phyloP scores from a whole-genome alignment of 345 rosid species.

The Salix arbutifolia region DNA sequence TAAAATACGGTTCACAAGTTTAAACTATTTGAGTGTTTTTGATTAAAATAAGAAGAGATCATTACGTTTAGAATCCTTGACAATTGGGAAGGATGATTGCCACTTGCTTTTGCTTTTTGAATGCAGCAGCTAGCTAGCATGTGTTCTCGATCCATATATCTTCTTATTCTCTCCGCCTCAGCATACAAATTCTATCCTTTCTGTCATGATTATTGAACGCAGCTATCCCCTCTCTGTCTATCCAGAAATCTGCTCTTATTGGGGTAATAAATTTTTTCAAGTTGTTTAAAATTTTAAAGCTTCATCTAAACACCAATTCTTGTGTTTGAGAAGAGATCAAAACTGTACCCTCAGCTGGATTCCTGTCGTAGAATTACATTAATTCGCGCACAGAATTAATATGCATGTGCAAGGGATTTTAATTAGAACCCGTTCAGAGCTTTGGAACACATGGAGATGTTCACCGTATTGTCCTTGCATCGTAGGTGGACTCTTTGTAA shows the following conservation, averaged over 20 bases:
- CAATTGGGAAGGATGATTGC: slow-evolving; percentile 39
- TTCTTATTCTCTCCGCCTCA: slow-evolving; percentile 37
- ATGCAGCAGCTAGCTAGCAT: slow-evolving; percentile 28
- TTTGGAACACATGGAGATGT: no score
- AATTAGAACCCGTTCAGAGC: no score
- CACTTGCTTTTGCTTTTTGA: slow-evolving; percentile 11
- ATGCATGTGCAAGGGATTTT: no score
- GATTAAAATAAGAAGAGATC: slow-evolving; percentile 1
- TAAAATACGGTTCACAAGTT: background rate
- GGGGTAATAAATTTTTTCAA: background rate
- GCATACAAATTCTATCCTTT: slow-evolving; percentile 8
- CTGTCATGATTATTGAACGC: background rate
- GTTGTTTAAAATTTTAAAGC: background rate
- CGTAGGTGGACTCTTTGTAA: background rate
- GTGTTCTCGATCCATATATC: slow-evolving; percentile 37
- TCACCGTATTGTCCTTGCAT: no score
- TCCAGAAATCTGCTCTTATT: background rate
- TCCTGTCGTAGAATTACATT: no score
- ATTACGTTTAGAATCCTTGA: slow-evolving; percentile 31
- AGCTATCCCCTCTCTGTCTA: background rate
- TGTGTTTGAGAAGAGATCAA: no score
- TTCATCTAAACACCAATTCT: no score
- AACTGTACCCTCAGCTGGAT: no score
- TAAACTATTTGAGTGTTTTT: background rate
- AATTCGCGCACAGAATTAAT: no score